Base-by-base conservation (phyloP, 768 basidiomycete species). In the Nevesoporus exiguus region DNA sequence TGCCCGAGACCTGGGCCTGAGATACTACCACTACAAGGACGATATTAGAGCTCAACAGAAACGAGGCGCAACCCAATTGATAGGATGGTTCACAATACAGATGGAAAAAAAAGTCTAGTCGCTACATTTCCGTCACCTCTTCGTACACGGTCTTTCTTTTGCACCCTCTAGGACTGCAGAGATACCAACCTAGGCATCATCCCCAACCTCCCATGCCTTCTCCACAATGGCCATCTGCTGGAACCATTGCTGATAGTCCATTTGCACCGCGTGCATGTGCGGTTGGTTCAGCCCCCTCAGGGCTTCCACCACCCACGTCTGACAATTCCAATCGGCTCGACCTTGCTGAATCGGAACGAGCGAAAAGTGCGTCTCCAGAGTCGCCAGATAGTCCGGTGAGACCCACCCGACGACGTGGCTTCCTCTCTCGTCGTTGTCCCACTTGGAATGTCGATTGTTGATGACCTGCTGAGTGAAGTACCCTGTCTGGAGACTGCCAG, bases 281-380 rank as follows among this genome's bases (percentile, higher is more conserved):
- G 40, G 27, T 0, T 54, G 25, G 24, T 49, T 52, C 41, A 64
- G 11, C 2, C 62, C 63, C n/a, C 21, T 31, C 43, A 64, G 22
- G 5, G 52, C 60, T 15, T 64, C 63, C 2, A 59, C 54, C 0
- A 64, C 62, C 62, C 63, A 65, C 5, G 49, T 65, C 47, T 65
- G 62, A 41, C 41, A 42, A n/a, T 42, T 42, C 41, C 41, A 42
- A 8, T 42, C 41, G 2, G 41, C 11, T 5, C 41, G 34, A 4
- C 55, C 50, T 11, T 62, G 56, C 27, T 36, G 37, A 11, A 64
- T 47, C 22, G 52, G 54, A 13, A 64, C 50, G 5, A 55, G 63
- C 0, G 52, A 29, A 0, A 64, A 22, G 10, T 47, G 45, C 27
- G 5, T 33, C 13, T 47, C 45, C 13, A 47, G 45, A 33, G 45